Evolutionary conservation across 192 early-diverging fungal species (phyloP).

Genomic region (Spizellomyces punctatus): DNA sequence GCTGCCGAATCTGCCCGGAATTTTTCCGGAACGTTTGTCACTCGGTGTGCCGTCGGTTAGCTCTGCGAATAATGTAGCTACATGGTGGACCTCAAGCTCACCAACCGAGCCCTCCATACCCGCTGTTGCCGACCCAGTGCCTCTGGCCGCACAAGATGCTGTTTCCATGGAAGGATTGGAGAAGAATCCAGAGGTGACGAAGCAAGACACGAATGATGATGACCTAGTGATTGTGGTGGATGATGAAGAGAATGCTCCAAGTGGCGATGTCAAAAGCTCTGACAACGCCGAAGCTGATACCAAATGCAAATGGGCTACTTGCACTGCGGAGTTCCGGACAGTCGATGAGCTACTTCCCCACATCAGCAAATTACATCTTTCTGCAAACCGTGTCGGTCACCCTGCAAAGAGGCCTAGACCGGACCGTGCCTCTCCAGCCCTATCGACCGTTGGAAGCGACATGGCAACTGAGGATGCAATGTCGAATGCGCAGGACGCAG

Average conservation of each 20-base stretch:
- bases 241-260: background rate
- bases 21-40: background rate
- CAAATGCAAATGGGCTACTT: slow-evolving; percentile 46
- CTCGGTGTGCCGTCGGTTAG: background rate
- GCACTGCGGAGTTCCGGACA: slow-evolving; percentile 40
- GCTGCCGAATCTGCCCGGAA: background rate
- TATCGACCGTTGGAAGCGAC: background rate
- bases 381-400: slow-evolving; percentile 35
- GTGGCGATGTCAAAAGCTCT: background rate
- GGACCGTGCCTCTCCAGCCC: background rate
- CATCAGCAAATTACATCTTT: slow-evolving; percentile 41
- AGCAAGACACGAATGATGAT: background rate
- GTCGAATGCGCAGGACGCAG: slow-evolving; percentile 9
- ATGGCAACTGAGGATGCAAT: background rate
- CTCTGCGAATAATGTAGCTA: background rate
- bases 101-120: background rate
- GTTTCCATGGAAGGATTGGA: background rate
- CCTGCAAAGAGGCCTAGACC: background rate
- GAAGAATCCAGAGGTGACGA: background rate
- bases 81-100: background rate
- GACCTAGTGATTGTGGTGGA: background rate
- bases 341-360: slow-evolving; percentile 47
- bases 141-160: background rate
- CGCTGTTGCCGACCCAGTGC: background rate
- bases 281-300: background rate